Evolutionary conservation across 257 asterid species (phyloP), one percentile per base, ranked within the genome.

Genomic region (Nicotiana attenuata): DNA sequence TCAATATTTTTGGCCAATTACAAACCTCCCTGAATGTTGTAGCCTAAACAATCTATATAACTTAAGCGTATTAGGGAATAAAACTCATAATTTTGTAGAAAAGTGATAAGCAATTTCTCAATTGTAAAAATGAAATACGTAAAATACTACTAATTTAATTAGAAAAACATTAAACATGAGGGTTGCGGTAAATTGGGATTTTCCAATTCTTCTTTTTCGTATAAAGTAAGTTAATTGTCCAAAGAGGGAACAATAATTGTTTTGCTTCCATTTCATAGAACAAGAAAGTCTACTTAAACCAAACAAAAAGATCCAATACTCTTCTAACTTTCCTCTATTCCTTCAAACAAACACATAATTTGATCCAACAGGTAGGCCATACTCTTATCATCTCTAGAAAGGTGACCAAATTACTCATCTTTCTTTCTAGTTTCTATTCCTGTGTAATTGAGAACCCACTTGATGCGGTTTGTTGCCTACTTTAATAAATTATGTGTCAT

Each of bases 391-490:
- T 69, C 59, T 73, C 38, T 73, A 22, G 8, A 71, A 71, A 71
- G 78, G 20, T 45, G 17, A 11, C 33, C n/a, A 69, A 69, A 69
- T 10, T 67, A 45, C 60, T 45, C 38, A 13, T 47, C 15, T 73
- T 24, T 24, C 79, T 73, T 47, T 73, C 22, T 73, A 73, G 61
- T 47, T 73, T 73, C 79, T 47, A 73, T 20, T 73, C 79, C 61
- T 69, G 61, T 73, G 61, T 73, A 33, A 71, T 47, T 73, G 79
- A 38, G 47, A 73, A 9, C 79, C 79, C 60, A 71, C 59, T 47
- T 73, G 78, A 71, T 71, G 78, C 47, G 45, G 20, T 71, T 71
- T 47, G 60, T 71, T 71, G 78, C 31, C 22, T 45, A 71, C 78
- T 47, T 71, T 71, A 71, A 71, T 45, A 71, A 71, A 41, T 41